These are phyloP conservation scores for Zygnema cylindricum DNA, from an alignment of 139 green algal species.

Conservation along the genomic window DNA sequence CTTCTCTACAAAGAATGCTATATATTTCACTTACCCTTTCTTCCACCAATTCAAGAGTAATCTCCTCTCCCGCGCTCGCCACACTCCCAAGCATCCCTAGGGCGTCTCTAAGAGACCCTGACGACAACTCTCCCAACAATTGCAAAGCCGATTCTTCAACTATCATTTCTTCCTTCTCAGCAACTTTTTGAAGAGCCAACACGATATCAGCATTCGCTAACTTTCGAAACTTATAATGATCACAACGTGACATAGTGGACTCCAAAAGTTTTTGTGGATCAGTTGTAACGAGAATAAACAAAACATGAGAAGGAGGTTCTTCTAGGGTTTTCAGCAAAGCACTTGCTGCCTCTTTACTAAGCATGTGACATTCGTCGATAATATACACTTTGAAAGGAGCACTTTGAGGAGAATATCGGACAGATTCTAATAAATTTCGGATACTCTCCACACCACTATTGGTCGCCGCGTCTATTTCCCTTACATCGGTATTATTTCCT, in stretches of 20 bases:
- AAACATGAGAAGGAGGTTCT: constrained; percentile 34
- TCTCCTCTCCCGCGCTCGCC: background rate
- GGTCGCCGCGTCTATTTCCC: constrained; percentile 36
- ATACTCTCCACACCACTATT: constrained; percentile 35
- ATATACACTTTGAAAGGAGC: constrained; percentile 48
- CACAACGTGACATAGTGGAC: background rate
- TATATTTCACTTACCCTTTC: background rate
- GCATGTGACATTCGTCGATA: constrained; percentile 56
- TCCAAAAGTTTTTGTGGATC: constrained; percentile 32
- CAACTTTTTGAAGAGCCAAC: background rate
- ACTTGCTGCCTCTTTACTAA: constrained; percentile 33
- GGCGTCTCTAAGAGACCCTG: background rate
- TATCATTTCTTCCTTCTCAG: constrained; percentile 4
- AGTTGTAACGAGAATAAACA: constrained; percentile 50
- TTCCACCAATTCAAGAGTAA: background rate
- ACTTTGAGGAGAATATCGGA: constrained; percentile 3
- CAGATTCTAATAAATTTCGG: background rate
- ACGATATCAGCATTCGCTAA: constrained; percentile 10
- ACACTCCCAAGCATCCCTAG: background rate
- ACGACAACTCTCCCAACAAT: background rate
- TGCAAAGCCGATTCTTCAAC: background rate
- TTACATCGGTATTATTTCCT: constrained; percentile 12
- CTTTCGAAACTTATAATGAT: constrained; percentile 8
- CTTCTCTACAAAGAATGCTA: too few relatives aligned
- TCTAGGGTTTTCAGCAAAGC: constrained; percentile 52